Evolutionary conservation across 2,329 filamentous ascomycete genomes (phyloP), one percentile per base, ranked within the genome.

Genomic region (Aspergillus brunneoviolaceus): DNA sequence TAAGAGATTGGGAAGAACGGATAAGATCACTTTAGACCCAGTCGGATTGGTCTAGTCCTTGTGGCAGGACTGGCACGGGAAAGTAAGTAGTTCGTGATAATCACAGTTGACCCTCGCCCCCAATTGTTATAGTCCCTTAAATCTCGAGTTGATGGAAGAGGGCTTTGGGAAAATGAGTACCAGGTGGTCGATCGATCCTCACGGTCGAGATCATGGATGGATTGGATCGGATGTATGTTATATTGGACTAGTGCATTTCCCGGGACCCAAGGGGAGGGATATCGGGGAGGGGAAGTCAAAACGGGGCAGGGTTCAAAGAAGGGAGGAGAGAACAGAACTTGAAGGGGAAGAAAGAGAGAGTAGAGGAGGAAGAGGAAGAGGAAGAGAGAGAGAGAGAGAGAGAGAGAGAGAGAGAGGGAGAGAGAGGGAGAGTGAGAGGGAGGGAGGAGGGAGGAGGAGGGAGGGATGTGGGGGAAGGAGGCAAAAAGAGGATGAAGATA

Each of bases 311-410:
- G 25, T 25, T 16, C 3, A 39, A 23, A 39, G 31, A 25, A 39
- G 51, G 51, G 5, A 39, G 9, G 21, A 12, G 33, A 16, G 14
- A 16, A 35, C 4, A 45, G 39, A n/a, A 19, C 39, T n/a, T n/a
- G 39, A 45, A 19, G 27, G 21, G 33, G 21, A 33, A 19, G 27
- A 31, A 4, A 31, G 19, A n/a, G n/a, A 48, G 27, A 19, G 39
- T n/a, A 57, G 56, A 48, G 55, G 60, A 33, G 51, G 51, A 23
- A 49, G 57, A 35, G 39, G 25, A 45, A 31, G 45, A 53, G 31
- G 39, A 55, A 55, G 50, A n/a, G 49, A 51, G 59, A 54, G 61
- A 56, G 52, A 54, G 62, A 51, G 80, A 54, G 64, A 79, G 21
- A 49, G 54, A 61, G 57, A 55, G 58, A 51, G 48, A 59, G 51